These are phyloP conservation scores for Wickerhamiella azyma DNA, from an alignment of 805 yeast genomes.

Conservation along the genomic window DNA sequence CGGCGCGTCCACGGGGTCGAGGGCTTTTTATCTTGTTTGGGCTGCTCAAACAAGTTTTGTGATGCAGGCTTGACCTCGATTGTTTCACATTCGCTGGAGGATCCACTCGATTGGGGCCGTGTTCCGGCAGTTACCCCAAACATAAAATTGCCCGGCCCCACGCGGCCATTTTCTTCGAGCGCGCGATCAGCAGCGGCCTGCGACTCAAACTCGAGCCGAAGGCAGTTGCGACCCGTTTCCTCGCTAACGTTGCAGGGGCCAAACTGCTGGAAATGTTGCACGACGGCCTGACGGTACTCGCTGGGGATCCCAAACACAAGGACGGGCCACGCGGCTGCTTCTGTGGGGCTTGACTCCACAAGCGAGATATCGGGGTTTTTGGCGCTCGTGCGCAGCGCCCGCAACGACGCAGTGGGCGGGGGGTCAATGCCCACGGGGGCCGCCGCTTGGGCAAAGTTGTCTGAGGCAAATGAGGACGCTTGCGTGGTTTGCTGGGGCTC, in stretches of 20 bases:
- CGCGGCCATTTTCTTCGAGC: conserved; percentile 64
- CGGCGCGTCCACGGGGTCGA: background rate
- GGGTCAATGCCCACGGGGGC: conserved; percentile 6
- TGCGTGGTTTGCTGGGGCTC: background rate
- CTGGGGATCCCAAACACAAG: conserved; percentile 85
- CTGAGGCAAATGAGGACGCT: conserved; percentile 2
- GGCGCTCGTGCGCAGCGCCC: background rate
- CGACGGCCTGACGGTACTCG: conserved; percentile 47
- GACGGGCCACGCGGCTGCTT: conserved; percentile 45
- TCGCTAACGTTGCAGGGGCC: conserved; percentile 63
- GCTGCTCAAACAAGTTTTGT: background rate
- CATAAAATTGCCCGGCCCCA: conserved; percentile 46
- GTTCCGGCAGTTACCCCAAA: conserved; percentile 50
- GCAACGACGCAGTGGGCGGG: conserved; percentile 6
- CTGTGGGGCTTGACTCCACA: background rate
- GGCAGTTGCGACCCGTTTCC: conserved; percentile 71
- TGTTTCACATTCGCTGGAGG: background rate
- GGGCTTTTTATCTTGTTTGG: background rate
- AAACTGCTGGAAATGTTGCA: conserved; percentile 62
- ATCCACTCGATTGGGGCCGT: background rate
- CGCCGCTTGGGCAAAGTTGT: conserved; percentile 2
- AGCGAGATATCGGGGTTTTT: conserved; percentile 3
- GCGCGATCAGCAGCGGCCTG: conserved; percentile 71
- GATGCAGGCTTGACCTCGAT: conserved; percentile 3
- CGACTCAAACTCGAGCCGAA: conserved; percentile 72